These are phyloP conservation scores for Karstenula rhodostoma DNA, from an alignment of 2,329 filamentous ascomycete species.

Conservation along the genomic window DNA sequence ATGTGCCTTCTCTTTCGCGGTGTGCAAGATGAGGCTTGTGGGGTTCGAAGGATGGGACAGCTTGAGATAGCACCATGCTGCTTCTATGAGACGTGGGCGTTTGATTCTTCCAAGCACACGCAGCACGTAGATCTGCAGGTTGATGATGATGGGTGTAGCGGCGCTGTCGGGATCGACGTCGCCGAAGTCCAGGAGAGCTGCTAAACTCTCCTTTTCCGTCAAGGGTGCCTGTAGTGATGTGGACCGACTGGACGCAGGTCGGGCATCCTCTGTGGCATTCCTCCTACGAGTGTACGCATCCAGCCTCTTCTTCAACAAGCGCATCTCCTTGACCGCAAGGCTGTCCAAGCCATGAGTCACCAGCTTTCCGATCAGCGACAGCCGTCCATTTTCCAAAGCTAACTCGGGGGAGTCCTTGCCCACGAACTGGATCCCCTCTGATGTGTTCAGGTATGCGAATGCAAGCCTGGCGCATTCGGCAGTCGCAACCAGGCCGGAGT, in stretches of 20 bases:
- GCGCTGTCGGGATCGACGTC: conserved; percentile 43
- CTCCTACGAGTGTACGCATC: conserved; percentile 49
- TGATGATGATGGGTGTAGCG: conserved; percentile 64
- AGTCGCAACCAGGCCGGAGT: conserved; percentile 57
- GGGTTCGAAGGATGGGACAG: conserved; percentile 65
- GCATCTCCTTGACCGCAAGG: conserved; percentile 74
- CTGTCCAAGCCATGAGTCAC: conserved; percentile 70
- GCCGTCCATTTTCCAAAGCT: conserved; percentile 77
- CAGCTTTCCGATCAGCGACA: conserved; percentile 72
- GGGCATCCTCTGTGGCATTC: conserved; percentile 13
- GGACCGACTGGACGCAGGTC: conserved; percentile 18
- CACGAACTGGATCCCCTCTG: conserved; percentile 61
- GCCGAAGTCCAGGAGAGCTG: conserved; percentile 71
- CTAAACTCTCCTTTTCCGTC: conserved; percentile 58
- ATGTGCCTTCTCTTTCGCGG: conserved; percentile 57
- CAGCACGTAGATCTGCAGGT: conserved; percentile 71
- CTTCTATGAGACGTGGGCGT: conserved; percentile 67
- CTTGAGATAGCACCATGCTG: conserved; percentile 64
- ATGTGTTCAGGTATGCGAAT: conserved; percentile 69
- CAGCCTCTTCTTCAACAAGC: conserved; percentile 70
- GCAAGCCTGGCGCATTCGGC: conserved; percentile 75
- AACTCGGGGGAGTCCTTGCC: conserved; percentile 66
- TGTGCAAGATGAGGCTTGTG: conserved; percentile 62
- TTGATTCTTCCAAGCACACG: conserved; percentile 68
- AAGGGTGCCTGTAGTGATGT: conserved; percentile 38